Evolutionary conservation across 108 stramenopile species (phyloP).

Genomic region (Pseudonitzschia pungens): DNA sequence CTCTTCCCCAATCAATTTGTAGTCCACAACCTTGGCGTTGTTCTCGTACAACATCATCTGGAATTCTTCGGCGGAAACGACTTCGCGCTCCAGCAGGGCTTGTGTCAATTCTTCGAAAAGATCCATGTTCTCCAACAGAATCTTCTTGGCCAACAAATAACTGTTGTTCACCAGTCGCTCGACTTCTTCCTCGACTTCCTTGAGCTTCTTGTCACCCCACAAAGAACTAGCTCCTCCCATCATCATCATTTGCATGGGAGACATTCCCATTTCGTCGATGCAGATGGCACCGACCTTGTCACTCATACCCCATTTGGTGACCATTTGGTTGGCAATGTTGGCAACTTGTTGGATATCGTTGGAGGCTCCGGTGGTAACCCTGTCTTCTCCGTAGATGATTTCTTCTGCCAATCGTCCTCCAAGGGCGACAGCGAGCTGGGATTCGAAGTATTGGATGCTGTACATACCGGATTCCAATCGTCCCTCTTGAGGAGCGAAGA

Average conservation of each 20-base stretch:
- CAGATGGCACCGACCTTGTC: slow-evolving; percentile 89
- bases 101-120: slow-evolving; percentile 84
- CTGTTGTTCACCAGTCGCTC: slow-evolving; percentile 93
- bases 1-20: slow-evolving; percentile 71
- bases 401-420: slow-evolving; percentile 98
- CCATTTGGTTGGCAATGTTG: slow-evolving; percentile 93
- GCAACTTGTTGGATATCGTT: slow-evolving; percentile 97
- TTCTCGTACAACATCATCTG: slow-evolving; percentile 90
- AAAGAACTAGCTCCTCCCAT: slow-evolving; percentile 62
- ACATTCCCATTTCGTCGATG: slow-evolving; percentile 54
- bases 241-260: slow-evolving; percentile 72
- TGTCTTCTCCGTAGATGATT: slow-evolving; percentile 92
- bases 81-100: slow-evolving; percentile 86
- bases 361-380: slow-evolving; percentile 96
- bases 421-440: slow-evolving; percentile 90
- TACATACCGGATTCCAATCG: slow-evolving; percentile 92
- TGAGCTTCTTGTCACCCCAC: slow-evolving; percentile 83
- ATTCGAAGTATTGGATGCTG: slow-evolving; percentile 91
- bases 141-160: slow-evolving; percentile 85
- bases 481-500: slow-evolving; percentile 92
- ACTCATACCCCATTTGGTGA: slow-evolving; percentile 96
- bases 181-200: slow-evolving; percentile 84
- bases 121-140: slow-evolving; percentile 76
- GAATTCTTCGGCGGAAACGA: slow-evolving; percentile 92
- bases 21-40: slow-evolving; percentile 75